Percentiles rank a stretch among this genome's conserved stretches.
These are phyloP conservation scores for Colletotrichum godetiae DNA, from an alignment of 2,329 filamentous ascomycete species.

Conservation along the genomic window DNA sequence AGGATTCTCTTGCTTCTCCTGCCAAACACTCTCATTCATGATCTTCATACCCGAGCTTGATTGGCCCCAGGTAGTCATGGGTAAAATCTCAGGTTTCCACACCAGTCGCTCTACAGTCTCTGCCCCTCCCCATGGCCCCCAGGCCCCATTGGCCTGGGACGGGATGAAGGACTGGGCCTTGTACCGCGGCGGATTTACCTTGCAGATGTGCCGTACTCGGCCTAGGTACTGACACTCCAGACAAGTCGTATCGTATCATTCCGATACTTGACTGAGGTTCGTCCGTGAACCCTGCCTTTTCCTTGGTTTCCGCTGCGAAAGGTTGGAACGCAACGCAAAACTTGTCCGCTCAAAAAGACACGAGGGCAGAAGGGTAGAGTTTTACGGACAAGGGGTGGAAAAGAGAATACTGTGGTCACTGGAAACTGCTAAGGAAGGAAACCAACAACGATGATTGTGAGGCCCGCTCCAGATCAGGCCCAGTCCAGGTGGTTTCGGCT, in stretches of 20 bases:
- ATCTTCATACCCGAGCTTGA: slow-evolving; percentile 42
- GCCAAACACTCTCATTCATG: slow-evolving; percentile 47
- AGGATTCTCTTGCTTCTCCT: slow-evolving; percentile 43
- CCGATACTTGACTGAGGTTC: slow-evolving; percentile 37
- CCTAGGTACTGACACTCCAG: slow-evolving; percentile 35
- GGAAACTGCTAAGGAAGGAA: background rate
- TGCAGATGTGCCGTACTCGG: slow-evolving; percentile 40
- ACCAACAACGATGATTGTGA: slow-evolving; percentile 10
- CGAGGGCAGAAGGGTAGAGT: slow-evolving; percentile 6
- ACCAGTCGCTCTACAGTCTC: slow-evolving; percentile 33
- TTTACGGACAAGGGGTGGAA: background rate
- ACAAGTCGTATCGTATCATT: slow-evolving; percentile 38
- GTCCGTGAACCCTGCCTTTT: slow-evolving; percentile 37
- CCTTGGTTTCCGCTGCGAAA: slow-evolving; percentile 16
- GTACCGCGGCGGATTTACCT: slow-evolving; percentile 42
- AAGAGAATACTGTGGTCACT: slow-evolving; percentile 2
- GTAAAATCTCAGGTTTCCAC: slow-evolving; percentile 38
- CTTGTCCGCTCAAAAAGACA: slow-evolving; percentile 5
- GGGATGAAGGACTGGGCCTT: slow-evolving; percentile 35
- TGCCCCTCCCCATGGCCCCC: slow-evolving; percentile 32
- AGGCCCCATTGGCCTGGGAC: slow-evolving; percentile 28
- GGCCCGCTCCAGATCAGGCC: background rate
- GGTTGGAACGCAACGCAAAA: slow-evolving; percentile 29
- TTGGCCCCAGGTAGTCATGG: slow-evolving; percentile 38
- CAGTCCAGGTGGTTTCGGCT: slow-evolving; percentile 22